A percentile compares a stretch with the other conserved stretches of the same genome.
Conservation (phyloP, 306 rosid species). For the Cajanus cajan region DNA sequence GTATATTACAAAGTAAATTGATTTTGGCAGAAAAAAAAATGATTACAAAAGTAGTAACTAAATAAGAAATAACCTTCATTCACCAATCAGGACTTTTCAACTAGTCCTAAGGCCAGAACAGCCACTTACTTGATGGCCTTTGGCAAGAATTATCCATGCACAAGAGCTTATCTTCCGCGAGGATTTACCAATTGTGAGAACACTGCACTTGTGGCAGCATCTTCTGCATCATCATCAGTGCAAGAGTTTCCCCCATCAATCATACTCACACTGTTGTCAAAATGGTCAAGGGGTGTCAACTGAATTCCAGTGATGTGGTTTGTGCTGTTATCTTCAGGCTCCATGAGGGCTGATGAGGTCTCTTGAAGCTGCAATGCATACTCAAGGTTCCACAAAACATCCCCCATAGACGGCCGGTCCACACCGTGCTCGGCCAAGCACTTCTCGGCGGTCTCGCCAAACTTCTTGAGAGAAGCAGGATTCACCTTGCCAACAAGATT, state of each 20-base stretch:
- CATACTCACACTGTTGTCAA: conserved; percentile 82
- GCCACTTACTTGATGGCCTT: conserved; percentile 25
- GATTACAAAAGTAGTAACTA: conserved; percentile 16
- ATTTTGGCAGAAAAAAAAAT: conserved; percentile 15
- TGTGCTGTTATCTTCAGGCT: conserved; percentile 92
- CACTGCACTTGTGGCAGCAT: conserved; percentile 79
- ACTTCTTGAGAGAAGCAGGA: conserved; percentile 77
- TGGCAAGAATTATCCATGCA: conserved; percentile 24
- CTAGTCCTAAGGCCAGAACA: conserved; percentile 12
- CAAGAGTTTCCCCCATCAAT: conserved; percentile 55
- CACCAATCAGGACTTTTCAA: conserved; percentile 21
- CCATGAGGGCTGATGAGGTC: conserved; percentile 70
- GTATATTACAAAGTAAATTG: conserved; percentile 44
- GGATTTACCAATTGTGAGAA: conserved; percentile 93
- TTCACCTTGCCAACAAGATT: conserved; percentile 79
- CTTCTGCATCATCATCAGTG: conserved; percentile 64
- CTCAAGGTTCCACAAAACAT: conserved; percentile 86
- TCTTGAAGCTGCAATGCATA: conserved; percentile 92
- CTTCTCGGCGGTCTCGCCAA: conserved; percentile 93
- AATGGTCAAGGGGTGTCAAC: conserved; percentile 66
- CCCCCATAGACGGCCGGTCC: conserved; percentile 93
- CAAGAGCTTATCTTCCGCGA: conserved; percentile 66
- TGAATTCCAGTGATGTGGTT: conserved; percentile 82
- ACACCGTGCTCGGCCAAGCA: conserved; percentile 82
- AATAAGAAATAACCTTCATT: conserved; percentile 28